Evolutionary conservation across 768 basidiomycete genomes (phyloP).

Genomic region (Exsudoporus frostii): DNA sequence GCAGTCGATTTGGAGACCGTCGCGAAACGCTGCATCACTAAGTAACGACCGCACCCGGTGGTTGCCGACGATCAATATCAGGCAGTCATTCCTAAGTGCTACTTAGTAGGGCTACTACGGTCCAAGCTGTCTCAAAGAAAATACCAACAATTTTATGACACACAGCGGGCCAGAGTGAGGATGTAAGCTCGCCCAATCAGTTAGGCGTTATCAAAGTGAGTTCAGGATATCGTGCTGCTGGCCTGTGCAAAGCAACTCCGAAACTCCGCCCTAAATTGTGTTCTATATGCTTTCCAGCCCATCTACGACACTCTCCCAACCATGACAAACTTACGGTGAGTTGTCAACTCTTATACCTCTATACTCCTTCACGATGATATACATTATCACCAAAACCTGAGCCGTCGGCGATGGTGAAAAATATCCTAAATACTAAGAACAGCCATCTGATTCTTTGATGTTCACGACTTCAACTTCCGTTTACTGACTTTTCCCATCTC

Average conservation of each 20-base stretch:
- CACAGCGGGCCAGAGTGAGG: no score
- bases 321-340: conserved; percentile 5
- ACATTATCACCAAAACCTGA: conserved; percentile 25
- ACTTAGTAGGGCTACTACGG: background rate
- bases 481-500: conserved; percentile 11
- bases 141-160: background rate
- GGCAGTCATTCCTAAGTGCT: background rate
- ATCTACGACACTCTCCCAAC: background rate
- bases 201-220: no score
- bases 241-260: background rate
- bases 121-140: no score
- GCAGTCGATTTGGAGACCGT: background rate
- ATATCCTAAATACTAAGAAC: conserved; percentile 30
- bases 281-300: background rate
- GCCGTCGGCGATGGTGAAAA: conserved; percentile 34
- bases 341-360: background rate
- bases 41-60: background rate
- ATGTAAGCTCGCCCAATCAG: no score
- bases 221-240: no score
- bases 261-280: conserved; percentile 1
- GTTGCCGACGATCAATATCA: conserved; percentile 1
- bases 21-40: conserved; percentile 2
- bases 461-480: background rate
- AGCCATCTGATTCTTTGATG: conserved; percentile 29
- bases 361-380: conserved; percentile 17